phyloP scores from a whole-genome alignment of 2,329 filamentous ascomycete genomes.

The Paraconiothyrium brasiliense region DNA sequence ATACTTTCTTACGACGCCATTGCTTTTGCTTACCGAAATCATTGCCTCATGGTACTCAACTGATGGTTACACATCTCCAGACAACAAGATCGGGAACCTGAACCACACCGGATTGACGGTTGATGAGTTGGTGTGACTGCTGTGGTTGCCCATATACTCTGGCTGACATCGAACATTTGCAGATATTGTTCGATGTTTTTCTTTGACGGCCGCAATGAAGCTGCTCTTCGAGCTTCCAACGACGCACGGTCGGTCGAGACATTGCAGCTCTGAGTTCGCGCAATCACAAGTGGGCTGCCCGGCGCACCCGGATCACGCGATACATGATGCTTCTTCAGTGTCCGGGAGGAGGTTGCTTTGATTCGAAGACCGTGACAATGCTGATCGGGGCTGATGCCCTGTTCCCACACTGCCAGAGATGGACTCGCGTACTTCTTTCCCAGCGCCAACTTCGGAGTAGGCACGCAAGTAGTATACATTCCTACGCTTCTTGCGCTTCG shows the following conservation, averaged over 20 bases:
- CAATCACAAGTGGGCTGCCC: background rate
- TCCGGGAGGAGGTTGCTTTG: too few species aligned
- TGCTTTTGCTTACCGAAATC: constrained; percentile 12
- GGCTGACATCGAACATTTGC: background rate
- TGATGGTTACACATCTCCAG: background rate
- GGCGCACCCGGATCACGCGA: too few species aligned
- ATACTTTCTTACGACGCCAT: background rate
- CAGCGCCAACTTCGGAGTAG: constrained; percentile 3
- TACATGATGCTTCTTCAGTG: too few species aligned
- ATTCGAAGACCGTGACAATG: too few species aligned
- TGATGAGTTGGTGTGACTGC: background rate
- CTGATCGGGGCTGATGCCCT: background rate
- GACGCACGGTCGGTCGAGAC: background rate
- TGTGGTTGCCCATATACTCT: background rate
- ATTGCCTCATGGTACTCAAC: constrained; percentile 2
- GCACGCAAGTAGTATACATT: constrained; percentile 1
- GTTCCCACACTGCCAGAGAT: background rate
- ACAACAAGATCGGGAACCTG: background rate
- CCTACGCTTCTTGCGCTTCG: background rate
- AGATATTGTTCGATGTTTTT: background rate
- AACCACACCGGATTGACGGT: background rate
- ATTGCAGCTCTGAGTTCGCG: background rate
- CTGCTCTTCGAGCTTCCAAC: background rate
- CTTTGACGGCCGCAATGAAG: background rate
- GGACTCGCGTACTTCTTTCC: background rate